These are phyloP conservation scores for Penicillium pulvis DNA, from an alignment of 495 filamentous ascomycete genomes.

Conservation along the genomic window DNA sequence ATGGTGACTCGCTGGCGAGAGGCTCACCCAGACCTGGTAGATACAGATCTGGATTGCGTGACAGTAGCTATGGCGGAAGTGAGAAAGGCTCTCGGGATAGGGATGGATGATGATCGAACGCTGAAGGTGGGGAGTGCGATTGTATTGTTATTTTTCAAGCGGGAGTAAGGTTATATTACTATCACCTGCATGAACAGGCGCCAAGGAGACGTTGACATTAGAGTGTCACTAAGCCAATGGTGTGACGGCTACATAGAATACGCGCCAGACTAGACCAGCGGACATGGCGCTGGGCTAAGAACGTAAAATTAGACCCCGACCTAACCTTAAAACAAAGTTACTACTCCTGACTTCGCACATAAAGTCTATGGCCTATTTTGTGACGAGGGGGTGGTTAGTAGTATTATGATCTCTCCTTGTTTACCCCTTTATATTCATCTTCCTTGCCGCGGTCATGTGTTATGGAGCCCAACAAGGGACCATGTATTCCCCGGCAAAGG, in stretches of 20 bases:
- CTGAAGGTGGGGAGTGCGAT: conserved; percentile 17
- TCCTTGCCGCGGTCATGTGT: too few relatives aligned
- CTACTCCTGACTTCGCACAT: too few relatives aligned
- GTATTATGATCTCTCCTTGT: too few relatives aligned
- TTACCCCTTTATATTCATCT: too few relatives aligned
- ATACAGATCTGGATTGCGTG: conserved; percentile 17
- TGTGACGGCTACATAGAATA: too few relatives aligned
- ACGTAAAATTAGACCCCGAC: too few relatives aligned
- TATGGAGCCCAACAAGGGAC: too few relatives aligned
- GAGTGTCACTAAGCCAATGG: too few relatives aligned
- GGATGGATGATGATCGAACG: conserved; percentile 14
- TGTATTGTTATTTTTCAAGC: conserved; percentile 27
- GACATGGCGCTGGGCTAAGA: background rate
- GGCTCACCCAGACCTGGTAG: conserved; percentile 36
- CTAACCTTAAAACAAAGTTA: background rate
- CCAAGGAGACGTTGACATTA: too few relatives aligned
- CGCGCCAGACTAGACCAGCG: background rate
- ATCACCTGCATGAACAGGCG: background rate
- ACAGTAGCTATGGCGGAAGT: conserved; percentile 16
- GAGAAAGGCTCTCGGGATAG: conserved; percentile 12
- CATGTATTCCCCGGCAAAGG: too few relatives aligned
- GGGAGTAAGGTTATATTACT: background rate
- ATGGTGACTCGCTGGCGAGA: conserved; percentile 49
- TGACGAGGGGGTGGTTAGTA: too few relatives aligned
- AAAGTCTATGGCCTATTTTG: too few relatives aligned